Evolutionary conservation across 1,284 basidiomycete species (phyloP).

Genomic region (Ceratobasidium sp.): DNA sequence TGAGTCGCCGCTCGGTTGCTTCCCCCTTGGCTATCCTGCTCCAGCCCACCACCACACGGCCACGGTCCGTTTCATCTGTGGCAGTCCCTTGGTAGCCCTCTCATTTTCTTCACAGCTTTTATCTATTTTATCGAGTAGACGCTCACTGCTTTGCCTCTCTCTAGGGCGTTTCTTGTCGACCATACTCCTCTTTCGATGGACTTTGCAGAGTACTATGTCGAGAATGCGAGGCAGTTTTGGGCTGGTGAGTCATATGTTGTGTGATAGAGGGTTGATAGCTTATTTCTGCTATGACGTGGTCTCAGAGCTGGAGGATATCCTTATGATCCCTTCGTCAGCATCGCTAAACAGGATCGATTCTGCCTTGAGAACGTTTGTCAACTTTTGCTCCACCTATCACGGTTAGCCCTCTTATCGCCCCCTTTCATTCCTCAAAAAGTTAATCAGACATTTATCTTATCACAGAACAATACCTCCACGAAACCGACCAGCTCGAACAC

Average conservation of each 20-base stretch:
- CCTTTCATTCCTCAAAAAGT: too few species aligned
- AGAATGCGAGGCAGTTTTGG: conserved; percentile 87
- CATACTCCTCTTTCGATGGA: conserved; percentile 13
- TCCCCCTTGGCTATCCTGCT: not conserved
- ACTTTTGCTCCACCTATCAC: conserved; percentile 85
- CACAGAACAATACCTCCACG: conserved; percentile 85
- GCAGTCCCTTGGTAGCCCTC: not conserved
- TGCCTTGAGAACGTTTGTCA: conserved; percentile 79
- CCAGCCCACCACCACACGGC: not conserved
- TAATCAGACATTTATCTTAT: not conserved
- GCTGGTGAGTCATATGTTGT: conserved; percentile 67
- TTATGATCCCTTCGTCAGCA: conserved; percentile 73
- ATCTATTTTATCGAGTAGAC: not conserved
- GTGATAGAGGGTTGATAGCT: conserved; percentile 5
- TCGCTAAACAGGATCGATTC: conserved; percentile 80
- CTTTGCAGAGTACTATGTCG: conserved; percentile 69
- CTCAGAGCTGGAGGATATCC: conserved; percentile 86
- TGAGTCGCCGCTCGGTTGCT: conserved; percentile 13
- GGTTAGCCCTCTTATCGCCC: conserved; percentile 65
- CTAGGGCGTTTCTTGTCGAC: not conserved
- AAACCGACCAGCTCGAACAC: conserved; percentile 82
- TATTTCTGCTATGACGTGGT: conserved; percentile 29
- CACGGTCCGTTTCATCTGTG: not conserved
- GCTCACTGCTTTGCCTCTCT: not conserved
- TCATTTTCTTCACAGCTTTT: not conserved